Conservation (phyloP, 257 asterid genomes). For the Cinchona pubescens region DNA sequence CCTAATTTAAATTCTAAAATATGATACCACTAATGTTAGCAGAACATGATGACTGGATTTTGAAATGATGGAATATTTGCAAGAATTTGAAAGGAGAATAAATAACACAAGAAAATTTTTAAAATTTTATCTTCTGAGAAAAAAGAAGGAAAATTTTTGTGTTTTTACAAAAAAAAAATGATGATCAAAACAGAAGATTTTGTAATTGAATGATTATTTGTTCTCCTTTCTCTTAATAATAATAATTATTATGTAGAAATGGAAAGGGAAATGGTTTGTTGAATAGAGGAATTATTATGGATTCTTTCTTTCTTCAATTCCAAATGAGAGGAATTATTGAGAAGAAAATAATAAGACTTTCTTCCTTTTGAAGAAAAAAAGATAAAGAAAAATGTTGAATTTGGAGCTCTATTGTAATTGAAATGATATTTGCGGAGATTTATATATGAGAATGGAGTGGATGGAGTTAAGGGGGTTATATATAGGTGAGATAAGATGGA, state of each 20-base stretch:
- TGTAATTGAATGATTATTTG: background rate
- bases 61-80: background rate
- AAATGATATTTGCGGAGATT: background rate
- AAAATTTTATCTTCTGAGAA: background rate
- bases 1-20: too few species aligned
- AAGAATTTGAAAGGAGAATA: background rate
- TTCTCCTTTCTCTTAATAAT: background rate
- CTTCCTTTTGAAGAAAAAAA: background rate
- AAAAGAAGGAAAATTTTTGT: background rate
- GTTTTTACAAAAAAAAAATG: too few species aligned
- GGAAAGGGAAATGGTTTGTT: background rate
- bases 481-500: background rate
- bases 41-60: background rate
- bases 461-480: background rate
- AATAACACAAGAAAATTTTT: background rate
- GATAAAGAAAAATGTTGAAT: background rate
- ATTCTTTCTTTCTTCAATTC: slow-evolving; percentile 4
- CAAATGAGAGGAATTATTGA: background rate
- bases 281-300: background rate
- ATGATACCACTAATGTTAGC: background rate
- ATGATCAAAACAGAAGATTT: slow-evolving; percentile 7
- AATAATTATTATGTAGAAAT: background rate
- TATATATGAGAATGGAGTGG: background rate
- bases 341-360: background rate
- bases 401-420: background rate